phyloP scores from a whole-genome alignment of 345 rosid genomes.

The Dipteronia dyeriana region DNA sequence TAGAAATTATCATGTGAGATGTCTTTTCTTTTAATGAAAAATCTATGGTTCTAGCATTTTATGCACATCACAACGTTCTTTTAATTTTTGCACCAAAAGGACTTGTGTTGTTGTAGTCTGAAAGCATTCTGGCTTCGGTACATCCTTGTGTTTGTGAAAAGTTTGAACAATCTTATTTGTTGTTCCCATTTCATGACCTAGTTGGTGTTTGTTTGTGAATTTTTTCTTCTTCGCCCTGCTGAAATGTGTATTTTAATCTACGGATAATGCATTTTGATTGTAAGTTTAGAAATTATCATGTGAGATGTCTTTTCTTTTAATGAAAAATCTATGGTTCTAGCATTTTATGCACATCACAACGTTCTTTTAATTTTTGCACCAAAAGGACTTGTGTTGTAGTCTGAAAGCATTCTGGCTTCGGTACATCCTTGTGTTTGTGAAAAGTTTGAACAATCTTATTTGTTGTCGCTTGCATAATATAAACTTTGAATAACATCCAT shows the following conservation, averaged over 20 bases:
- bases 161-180: no score
- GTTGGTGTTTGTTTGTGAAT: slow-evolving; percentile 3
- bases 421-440: no score
- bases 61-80: not conserved
- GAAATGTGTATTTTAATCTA: slow-evolving; percentile 10
- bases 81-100: not conserved
- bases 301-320: slow-evolving; percentile 12
- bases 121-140: no score
- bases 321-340: not conserved
- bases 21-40: slow-evolving; percentile 4
- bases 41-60: not conserved
- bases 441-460: no score
- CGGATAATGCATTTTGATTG: slow-evolving; percentile 10
- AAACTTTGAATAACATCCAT: not conserved
- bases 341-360: not conserved
- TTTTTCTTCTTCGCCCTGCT: not conserved
- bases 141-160: no score
- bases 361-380: not conserved
- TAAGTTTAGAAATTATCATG: not conserved
- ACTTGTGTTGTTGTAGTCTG: not conserved
- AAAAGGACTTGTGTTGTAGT: not conserved
- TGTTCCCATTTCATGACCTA: slow-evolving; percentile 3
- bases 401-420: not conserved
- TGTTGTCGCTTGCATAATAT: no score
- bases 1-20: slow-evolving; percentile 3